Conservation (phyloP, 805 yeast genomes). For the Kazachstania viticola region DNA sequence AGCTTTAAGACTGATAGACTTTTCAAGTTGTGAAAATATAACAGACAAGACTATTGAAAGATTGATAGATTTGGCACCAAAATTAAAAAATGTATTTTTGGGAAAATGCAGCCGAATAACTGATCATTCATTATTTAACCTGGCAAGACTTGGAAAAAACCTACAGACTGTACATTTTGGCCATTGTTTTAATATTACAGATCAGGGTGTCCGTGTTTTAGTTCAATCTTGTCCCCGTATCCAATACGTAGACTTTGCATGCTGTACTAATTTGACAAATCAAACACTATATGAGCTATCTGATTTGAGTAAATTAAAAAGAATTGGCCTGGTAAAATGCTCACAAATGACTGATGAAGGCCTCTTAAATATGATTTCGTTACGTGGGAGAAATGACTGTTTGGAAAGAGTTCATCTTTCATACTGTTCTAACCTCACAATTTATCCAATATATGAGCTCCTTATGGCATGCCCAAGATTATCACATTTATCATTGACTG, state of each 20-base stretch:
- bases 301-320: constrained; percentile 62
- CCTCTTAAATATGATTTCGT: constrained; percentile 50
- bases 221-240: constrained; percentile 72
- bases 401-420: constrained; percentile 88
- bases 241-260: constrained; percentile 89
- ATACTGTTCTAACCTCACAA: constrained; percentile 71
- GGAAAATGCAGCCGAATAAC: constrained; percentile 85
- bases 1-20: constrained; percentile 67
- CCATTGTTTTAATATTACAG: constrained; percentile 85
- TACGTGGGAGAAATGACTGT: constrained; percentile 64
- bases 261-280: constrained; percentile 84
- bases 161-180: constrained; percentile 88
- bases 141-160: constrained; percentile 64
- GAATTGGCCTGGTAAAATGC: constrained; percentile 92
- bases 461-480: constrained; percentile 73
- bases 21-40: constrained; percentile 71
- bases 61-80: constrained; percentile 68
- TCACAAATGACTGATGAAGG: constrained; percentile 80
- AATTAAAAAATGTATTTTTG: constrained; percentile 73
- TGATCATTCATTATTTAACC: constrained; percentile 61
- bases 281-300: constrained; percentile 67
- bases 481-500: constrained; percentile 86
- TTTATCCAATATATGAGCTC: constrained; percentile 65
- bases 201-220: constrained; percentile 66
- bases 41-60: constrained; percentile 70